Percentiles rank a stretch among this genome's conserved stretches.
phyloP scores from a whole-genome alignment of 495 filamentous ascomycete genomes.

The Cladorrhinum samala region DNA sequence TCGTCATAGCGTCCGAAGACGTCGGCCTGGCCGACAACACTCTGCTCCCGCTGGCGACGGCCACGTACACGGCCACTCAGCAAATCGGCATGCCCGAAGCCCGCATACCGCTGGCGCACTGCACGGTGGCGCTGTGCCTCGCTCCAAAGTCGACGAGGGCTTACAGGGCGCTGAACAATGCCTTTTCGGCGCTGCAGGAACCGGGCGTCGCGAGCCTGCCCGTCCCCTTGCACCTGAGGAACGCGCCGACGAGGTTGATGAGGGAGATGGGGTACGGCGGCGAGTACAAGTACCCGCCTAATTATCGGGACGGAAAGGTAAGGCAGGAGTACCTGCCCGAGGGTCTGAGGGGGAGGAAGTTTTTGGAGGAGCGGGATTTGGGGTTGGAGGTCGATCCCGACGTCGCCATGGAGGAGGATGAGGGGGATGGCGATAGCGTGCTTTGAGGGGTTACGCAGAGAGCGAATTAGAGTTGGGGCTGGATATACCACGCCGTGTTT shows the following conservation, averaged over 20 bases:
- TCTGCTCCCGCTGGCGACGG: constrained; percentile 76
- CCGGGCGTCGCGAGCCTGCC: constrained; percentile 73
- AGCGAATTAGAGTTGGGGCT: too few species aligned
- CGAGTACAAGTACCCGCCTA: constrained; percentile 95
- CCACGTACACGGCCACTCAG: constrained; percentile 77
- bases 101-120: constrained; percentile 85
- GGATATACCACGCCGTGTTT: too few species aligned
- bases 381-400: constrained; percentile 69
- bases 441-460: too few species aligned
- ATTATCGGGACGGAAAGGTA: constrained; percentile 77
- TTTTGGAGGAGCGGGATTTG: constrained; percentile 78
- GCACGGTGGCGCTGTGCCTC: constrained; percentile 72
- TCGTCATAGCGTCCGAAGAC: constrained; percentile 88
- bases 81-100: constrained; percentile 93
- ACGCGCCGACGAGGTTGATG: constrained; percentile 89
- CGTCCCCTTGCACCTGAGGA: constrained; percentile 80
- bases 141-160: constrained; percentile 81
- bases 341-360: constrained; percentile 57
- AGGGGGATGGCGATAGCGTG: background rate
- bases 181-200: constrained; percentile 64
- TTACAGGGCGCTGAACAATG: constrained; percentile 78
- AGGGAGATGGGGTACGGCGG: constrained; percentile 83
- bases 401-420: constrained; percentile 28
- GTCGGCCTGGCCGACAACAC: constrained; percentile 86
- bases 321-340: constrained; percentile 86